Base-by-base conservation (phyloP, 2,329 filamentous ascomycete genomes). In the Neonectria neomacrospora region DNA sequence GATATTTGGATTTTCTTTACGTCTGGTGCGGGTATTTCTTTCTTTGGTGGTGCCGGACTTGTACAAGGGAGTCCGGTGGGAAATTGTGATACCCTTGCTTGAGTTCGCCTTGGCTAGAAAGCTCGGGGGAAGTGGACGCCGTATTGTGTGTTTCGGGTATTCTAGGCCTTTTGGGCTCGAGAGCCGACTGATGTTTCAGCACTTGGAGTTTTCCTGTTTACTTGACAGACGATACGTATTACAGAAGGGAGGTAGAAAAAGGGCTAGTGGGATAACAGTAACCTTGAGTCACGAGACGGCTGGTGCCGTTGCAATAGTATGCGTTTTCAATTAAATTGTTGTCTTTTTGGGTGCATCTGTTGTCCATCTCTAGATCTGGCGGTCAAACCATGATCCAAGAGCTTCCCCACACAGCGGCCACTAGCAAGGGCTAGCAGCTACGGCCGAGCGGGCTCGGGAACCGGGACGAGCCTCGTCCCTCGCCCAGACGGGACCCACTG, bases 391-490 rank as follows among this genome's bases (percentile, higher is more conserved):
- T 42, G 30, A n/a, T 50, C 34, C 58, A 30, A 61, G 18, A 32
- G 41, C 26, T 52, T 61, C 58, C 39, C 58, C 58, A 57, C 58
- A 57, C 54, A 47, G 34, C 44, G 45, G 20, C 39, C 51, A 54
- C 58, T 60, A 54, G 32, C 51, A 42, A 28, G 14, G 11, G 42
- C 39, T 39, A 51, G 45, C 18, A 37, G 34, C 34, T 0, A 37
- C 34, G 34, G 34, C 14, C 34, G 34, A 37, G 34, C 34, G 34
- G 34, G 34, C 12, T 37, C 59, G 54, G 54, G 54, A 37, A 37
- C 34, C 60, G 60, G 60, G 60, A 63, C 60, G 60, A 58, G 54
- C 60, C 60, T 58, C 47, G 23, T 57, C 34, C 60, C 60, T 58
- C 39, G 23, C 51, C 26, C 28, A 48, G 54, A n/a, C n/a, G n/a